Base-by-base conservation (phyloP, 345 rosid species). In the Iberis pinnata region DNA sequence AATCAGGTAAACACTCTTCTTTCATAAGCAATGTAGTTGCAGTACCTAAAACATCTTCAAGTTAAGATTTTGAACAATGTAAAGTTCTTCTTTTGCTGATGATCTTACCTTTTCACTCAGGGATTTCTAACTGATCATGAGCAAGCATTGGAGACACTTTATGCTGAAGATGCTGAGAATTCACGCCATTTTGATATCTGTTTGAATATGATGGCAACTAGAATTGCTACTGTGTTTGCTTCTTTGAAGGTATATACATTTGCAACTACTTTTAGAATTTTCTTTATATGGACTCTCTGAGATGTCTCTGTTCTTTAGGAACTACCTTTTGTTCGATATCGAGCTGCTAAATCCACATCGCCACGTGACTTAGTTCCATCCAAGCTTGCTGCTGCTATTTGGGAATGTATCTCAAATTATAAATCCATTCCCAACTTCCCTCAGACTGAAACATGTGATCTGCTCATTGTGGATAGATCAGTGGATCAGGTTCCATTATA, bases 61-160 rank as follows among this genome's bases (percentile, higher is more conserved):
- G 29, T 18, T 49, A 14, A 18, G 38, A 38, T 48, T 7, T 10
- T 31, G 15, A 40, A 31, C 14, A 17, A 12, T 42, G 8, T 25
- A 42, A 4, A 40, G 9, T 15, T 39, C 9, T 27, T 18, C 25
- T 18, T 38, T 18, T 7, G 8, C 58, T 53, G 39, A 46, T 49
- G 54, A 54, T 25, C 43, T 16, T 18, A 20, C 22, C 49, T 50
- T 33, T 49, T 52, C 71, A 53, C 71, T 60, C 84, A 89, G 97
- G 98, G 73, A 41, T 90, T 90, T 75, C 56, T 80, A 43, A 90
- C 98, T 56, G 98, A 90, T 56, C 98, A 90, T 12, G 94, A 86
- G 12, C 76, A 73, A 58, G 92, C 95, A 18, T 47, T 86, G 36
- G 78, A 64, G 29, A 86, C 75, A 17, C 84, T 90, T 58, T 82